Evolutionary conservation across 129 eudicot species (phyloP).

Genomic region (Ambrosia artemisiifolia): DNA sequence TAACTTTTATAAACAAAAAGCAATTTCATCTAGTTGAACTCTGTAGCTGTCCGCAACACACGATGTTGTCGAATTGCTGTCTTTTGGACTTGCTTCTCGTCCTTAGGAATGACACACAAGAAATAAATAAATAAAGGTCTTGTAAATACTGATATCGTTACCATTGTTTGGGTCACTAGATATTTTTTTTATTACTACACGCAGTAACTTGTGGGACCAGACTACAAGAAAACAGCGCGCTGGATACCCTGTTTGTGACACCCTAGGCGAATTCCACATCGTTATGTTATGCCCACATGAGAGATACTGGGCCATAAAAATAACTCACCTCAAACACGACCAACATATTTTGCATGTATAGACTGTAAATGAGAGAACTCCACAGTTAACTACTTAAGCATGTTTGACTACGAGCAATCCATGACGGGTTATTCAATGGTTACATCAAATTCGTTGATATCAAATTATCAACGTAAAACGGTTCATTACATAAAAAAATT

Average conservation of each 20-base stretch:
- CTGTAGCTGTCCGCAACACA: constrained; percentile 68
- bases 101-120: constrained; percentile 41
- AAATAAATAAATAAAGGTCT: neutral
- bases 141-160: neutral
- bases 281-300: too few relatives aligned
- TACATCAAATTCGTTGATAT: neutral
- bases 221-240: neutral
- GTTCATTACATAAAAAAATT: neutral
- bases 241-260: neutral
- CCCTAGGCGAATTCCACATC: too few relatives aligned
- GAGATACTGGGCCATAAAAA: too few relatives aligned
- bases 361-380: too few relatives aligned
- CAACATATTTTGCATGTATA: too few relatives aligned
- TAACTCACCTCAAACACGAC: too few relatives aligned
- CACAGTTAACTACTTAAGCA: too few relatives aligned
- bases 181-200: neutral
- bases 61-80: constrained; percentile 74
- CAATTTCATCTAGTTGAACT: too few relatives aligned
- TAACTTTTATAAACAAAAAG: too few relatives aligned
- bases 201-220: too few relatives aligned
- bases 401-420: too few relatives aligned
- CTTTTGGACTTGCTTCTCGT: constrained; percentile 83
- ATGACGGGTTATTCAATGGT: neutral
- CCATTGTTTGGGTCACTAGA: neutral
- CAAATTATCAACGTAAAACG: neutral